Evolutionary conservation across 2,329 filamentous ascomycete species (phyloP), one percentile per base, ranked within the genome.

Genomic region (Cucurbitaria berberidis): DNA sequence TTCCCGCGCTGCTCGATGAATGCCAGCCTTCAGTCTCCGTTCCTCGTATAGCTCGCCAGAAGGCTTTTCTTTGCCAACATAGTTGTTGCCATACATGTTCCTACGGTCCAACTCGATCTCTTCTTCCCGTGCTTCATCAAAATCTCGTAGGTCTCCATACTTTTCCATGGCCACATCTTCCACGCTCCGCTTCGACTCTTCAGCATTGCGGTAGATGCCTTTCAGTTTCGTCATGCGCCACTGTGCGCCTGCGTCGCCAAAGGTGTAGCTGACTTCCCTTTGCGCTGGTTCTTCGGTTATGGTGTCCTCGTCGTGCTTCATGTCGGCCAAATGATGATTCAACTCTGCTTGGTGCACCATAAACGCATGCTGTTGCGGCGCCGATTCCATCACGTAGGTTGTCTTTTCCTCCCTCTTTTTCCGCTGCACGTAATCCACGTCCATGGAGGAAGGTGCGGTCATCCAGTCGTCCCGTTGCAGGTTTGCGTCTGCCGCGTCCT

Each of bases 161-260:
- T 91, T 84, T 63, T 96, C 89, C 32, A 89, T 66, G 0, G 93
- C 95, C 43, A 98, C 80, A 1, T 96, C 90, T 6, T 98, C 93
- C 0, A 96, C 81, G 0, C 84, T 67, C n/a, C 82, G 82, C 0
- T 87, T 87, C 0, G 81, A 87, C 64, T 95, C 88, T 62, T 96
- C 83, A 0, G 92, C 91, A 48, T 88, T 84, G 22, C 85, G 84
- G 73, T 96, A 96, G 1, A 96, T 90, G 10, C 87, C 89, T 61
- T 89, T 92, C 27, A 99, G 84, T 74, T 93, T 97, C 5, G 89
- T 96, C 93, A 99, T 96, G 44, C 96, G 88, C 95, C 96, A 99
- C 65, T 91, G 86, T 13, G 93, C 93, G 0, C 95, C 93, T 6
- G 85, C 78, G 72, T 99, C 95, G 16, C 96, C 95, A 74, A 99